A percentile compares a stretch with the other conserved stretches of the same genome.
Conservation (phyloP, 139 green algal species). For the Chlorella sp. region DNA sequence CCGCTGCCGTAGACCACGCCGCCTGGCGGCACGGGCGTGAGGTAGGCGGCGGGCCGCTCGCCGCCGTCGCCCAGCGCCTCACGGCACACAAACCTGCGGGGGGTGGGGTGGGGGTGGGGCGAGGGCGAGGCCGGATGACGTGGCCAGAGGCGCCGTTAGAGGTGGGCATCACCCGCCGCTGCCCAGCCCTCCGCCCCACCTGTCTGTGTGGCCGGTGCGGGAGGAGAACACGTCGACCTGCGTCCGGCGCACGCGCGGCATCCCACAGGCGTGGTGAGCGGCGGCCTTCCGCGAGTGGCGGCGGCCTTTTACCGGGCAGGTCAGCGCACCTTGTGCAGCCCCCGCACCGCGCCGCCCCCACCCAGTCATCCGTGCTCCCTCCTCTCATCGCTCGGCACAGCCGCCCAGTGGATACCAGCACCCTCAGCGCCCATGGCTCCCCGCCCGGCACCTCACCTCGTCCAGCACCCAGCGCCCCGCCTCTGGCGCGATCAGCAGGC, state of each 20-base stretch:
- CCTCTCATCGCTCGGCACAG: too few relatives aligned
- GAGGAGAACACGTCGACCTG: conserved; percentile 65
- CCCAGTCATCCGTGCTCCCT: too few relatives aligned
- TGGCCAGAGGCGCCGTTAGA: neutral
- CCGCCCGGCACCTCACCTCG: too few relatives aligned
- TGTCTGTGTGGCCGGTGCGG: conserved; percentile 58
- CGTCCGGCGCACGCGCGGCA: too few relatives aligned
- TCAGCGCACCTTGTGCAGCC: too few relatives aligned
- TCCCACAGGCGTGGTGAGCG: too few relatives aligned
- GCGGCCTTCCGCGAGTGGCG: too few relatives aligned
- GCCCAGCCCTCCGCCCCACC: conserved; percentile 21
- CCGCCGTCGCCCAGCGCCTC: conserved; percentile 48
- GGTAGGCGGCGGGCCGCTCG: conserved; percentile 54
- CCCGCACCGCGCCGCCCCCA: too few relatives aligned
- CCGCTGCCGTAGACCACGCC: conserved; percentile 77
- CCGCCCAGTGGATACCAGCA: too few relatives aligned
- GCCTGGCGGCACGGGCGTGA: conserved; percentile 61
- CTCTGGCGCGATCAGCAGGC: conserved; percentile 73
- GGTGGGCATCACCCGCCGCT: neutral
- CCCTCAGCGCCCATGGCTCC: too few relatives aligned
- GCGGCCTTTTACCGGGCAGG: too few relatives aligned
- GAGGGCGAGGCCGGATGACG: neutral
- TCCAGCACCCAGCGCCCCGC: conserved; percentile 68
- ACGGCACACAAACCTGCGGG: conserved; percentile 73
- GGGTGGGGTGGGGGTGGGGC: neutral